Evolutionary conservation across 768 basidiomycete species (phyloP).

Genomic region (Russula emetica): DNA sequence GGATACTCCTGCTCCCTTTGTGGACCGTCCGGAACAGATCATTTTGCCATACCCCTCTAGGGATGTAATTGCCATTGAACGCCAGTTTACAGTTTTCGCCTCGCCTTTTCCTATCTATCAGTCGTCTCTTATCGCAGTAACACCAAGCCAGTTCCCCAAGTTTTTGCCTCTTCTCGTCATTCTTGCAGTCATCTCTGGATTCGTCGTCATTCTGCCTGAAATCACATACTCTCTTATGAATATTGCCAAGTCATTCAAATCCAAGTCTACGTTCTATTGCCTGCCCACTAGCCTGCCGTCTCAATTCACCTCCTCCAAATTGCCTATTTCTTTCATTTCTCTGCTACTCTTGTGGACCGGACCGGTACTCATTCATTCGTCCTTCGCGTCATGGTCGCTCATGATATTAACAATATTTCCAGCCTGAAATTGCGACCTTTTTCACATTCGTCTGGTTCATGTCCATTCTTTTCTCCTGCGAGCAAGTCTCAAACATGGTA

Average conservation of each 20-base stretch:
- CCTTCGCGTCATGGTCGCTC: background rate
- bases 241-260: background rate
- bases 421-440: background rate
- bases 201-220: background rate
- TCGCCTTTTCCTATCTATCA: conserved; percentile 7
- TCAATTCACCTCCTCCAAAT: background rate
- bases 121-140: conserved; percentile 3
- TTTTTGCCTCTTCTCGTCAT: conserved; percentile 1
- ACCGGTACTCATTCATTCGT: conserved; percentile 1
- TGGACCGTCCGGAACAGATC: background rate
- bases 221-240: background rate
- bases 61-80: background rate
- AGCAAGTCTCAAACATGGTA: background rate
- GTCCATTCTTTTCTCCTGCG: background rate
- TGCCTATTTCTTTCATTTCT: background rate
- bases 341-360: conserved; percentile 10
- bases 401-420: background rate
- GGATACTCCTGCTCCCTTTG: background rate
- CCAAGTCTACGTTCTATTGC: background rate
- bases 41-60: background rate
- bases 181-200: conserved; percentile 2
- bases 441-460: background rate
- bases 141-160: background rate
- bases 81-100: background rate
- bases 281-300: background rate